Conservation (phyloP, 495 filamentous ascomycete species). For the Penicillium simplicissimum region DNA sequence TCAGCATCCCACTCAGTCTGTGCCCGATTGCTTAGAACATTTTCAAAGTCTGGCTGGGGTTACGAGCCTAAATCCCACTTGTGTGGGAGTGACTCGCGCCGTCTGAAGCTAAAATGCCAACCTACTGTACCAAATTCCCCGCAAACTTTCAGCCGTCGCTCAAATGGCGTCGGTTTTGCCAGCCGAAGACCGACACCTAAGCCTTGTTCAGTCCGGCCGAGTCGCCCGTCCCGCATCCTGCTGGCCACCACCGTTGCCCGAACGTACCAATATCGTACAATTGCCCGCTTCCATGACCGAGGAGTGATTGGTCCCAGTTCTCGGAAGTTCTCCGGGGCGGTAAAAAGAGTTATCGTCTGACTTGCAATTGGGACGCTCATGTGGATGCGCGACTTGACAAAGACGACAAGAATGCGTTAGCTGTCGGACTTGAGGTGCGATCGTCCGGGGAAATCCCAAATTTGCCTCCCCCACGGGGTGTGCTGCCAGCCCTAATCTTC, state of each 20-base stretch:
- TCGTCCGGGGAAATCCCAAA: slow-evolving; percentile 27
- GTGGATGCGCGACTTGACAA: slow-evolving; percentile 4
- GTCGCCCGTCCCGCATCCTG: slow-evolving; percentile 1
- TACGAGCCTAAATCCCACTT: no score
- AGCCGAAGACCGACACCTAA: slow-evolving; percentile 32
- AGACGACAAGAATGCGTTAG: slow-evolving; percentile 7
- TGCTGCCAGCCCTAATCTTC: slow-evolving; percentile 18
- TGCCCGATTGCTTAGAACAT: no score
- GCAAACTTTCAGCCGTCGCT: neutral
- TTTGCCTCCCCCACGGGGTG: slow-evolving; percentile 40
- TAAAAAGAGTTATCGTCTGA: neutral
- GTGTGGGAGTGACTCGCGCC: neutral
- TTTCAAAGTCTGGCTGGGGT: no score
- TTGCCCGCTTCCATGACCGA: slow-evolving; percentile 6
- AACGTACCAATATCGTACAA: neutral
- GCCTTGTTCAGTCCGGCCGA: slow-evolving; percentile 2
- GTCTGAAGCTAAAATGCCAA: neutral
- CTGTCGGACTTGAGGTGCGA: slow-evolving; percentile 16
- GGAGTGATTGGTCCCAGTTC: slow-evolving; percentile 10
- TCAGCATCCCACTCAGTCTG: no score
- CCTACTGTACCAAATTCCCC: neutral
- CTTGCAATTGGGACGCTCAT: slow-evolving; percentile 7
- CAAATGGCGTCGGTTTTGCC: slow-evolving; percentile 10
- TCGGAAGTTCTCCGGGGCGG: slow-evolving; percentile 28
- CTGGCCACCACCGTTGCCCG: neutral